Evolutionary conservation across 805 yeast species (phyloP).

Genomic region (Hemisphaericaspora nanyangensis): DNA sequence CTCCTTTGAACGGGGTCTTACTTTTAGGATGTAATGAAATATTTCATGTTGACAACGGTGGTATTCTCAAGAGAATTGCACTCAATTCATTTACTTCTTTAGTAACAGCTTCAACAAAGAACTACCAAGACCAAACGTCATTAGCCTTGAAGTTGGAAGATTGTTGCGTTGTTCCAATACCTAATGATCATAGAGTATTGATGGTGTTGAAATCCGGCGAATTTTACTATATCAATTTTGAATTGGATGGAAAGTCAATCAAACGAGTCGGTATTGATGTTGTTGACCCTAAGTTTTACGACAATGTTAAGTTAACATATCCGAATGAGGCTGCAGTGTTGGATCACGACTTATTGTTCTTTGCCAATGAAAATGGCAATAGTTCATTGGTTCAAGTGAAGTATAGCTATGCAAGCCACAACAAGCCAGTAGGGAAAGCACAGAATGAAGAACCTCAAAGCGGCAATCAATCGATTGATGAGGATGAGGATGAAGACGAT

Average conservation of each 20-base stretch:
- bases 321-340: constrained; percentile 42
- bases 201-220: constrained; percentile 30
- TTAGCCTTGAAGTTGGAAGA: constrained; percentile 56
- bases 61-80: constrained; percentile 59
- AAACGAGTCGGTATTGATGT: constrained; percentile 30
- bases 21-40: constrained; percentile 72
- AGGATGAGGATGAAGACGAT: constrained; percentile 45
- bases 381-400: constrained; percentile 47
- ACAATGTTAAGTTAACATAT: constrained; percentile 30
- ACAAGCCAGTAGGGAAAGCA: constrained; percentile 2
- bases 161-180: constrained; percentile 34
- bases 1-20: constrained; percentile 67
- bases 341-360: constrained; percentile 41
- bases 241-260: constrained; percentile 41
- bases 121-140: constrained; percentile 43
- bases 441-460: constrained; percentile 6
- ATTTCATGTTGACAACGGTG: constrained; percentile 75
- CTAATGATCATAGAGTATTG: constrained; percentile 33
- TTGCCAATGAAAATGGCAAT: constrained; percentile 60
- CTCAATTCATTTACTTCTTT: constrained; percentile 52
- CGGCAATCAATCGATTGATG: constrained; percentile 5
- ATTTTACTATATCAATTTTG: constrained; percentile 32
- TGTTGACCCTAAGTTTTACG: constrained; percentile 22
- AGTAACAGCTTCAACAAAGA: constrained; percentile 32
- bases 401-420: constrained; percentile 18